Conservation (phyloP, 805 yeast genomes). For the Wickerhamomyces ciferrii region DNA sequence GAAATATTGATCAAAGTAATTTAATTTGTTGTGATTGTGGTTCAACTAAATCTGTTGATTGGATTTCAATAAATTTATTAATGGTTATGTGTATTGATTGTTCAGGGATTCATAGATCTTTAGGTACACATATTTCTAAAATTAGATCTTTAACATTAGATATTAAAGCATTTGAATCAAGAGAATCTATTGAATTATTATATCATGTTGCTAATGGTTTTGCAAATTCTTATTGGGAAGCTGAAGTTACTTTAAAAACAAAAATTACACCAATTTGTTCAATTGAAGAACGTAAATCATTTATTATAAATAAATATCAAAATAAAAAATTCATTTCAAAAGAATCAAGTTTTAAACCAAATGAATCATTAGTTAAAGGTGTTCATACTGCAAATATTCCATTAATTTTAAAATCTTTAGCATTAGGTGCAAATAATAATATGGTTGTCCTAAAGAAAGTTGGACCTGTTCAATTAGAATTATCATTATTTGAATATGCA, state of each 20-base stretch:
- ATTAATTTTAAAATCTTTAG: slow-evolving; percentile 37
- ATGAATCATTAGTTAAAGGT: slow-evolving; percentile 42
- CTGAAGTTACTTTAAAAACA: slow-evolving; percentile 12
- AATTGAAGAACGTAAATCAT: slow-evolving; percentile 47
- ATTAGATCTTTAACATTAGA: slow-evolving; percentile 78
- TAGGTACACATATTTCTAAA: slow-evolving; percentile 80
- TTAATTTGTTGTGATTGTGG: slow-evolving; percentile 77
- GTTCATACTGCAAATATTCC: slow-evolving; percentile 44
- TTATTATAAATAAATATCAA: slow-evolving; percentile 62
- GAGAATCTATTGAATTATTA: slow-evolving; percentile 55
- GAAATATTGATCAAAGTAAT: slow-evolving; percentile 46
- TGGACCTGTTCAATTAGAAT: slow-evolving; percentile 15
- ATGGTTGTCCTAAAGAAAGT: slow-evolving; percentile 28
- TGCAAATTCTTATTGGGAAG: slow-evolving; percentile 62
- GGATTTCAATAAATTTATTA: slow-evolving; percentile 77
- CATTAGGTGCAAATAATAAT: slow-evolving; percentile 44
- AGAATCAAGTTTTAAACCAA: slow-evolving; percentile 14
- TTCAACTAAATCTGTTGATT: slow-evolving; percentile 58
- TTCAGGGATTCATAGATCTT: slow-evolving; percentile 80
- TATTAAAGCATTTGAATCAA: slow-evolving; percentile 43
- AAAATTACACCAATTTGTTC: slow-evolving; percentile 30
- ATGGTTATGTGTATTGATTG: slow-evolving; percentile 78
- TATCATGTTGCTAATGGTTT: slow-evolving; percentile 47
- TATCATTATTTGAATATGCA: slow-evolving; percentile 44
- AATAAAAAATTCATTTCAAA: slow-evolving; percentile 37